Evolutionary conservation across 345 rosid genomes (phyloP).

Genomic region (Eucalyptus dawsonii): DNA sequence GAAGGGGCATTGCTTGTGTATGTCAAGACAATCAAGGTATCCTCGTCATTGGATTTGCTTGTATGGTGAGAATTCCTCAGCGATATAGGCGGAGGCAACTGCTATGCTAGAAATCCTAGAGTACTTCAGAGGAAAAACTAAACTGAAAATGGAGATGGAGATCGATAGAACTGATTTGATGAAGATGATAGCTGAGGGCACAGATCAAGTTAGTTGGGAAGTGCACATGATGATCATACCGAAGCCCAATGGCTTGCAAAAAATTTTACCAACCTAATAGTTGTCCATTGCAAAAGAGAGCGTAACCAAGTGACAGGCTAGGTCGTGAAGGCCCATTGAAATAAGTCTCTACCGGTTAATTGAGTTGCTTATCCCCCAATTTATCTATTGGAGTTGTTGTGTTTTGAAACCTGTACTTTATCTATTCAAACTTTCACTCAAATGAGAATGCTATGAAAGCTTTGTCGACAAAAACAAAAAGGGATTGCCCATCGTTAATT

Average conservation of each 20-base stretch:
- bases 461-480: too few relatives aligned
- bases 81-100: accelerated
- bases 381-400: background rate
- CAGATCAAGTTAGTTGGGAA: background rate
- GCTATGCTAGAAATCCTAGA: too few relatives aligned
- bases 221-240: background rate
- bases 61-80: too few relatives aligned
- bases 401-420: background rate
- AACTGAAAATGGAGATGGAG: background rate
- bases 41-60: too few relatives aligned
- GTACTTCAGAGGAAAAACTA: background rate
- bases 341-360: too few relatives aligned
- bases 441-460: background rate
- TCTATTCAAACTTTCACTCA: background rate
- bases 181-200: background rate
- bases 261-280: accelerated
- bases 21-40: accelerated
- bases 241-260: accelerated
- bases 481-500: background rate
- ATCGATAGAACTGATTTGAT: background rate
- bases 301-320: accelerated
- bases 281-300: background rate
- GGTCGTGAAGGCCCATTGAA: background rate
- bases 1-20: too few relatives aligned
- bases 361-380: too few relatives aligned